These are phyloP conservation scores for Fragaria vesca DNA, from an alignment of 306 rosid genomes.

Conservation along the genomic window DNA sequence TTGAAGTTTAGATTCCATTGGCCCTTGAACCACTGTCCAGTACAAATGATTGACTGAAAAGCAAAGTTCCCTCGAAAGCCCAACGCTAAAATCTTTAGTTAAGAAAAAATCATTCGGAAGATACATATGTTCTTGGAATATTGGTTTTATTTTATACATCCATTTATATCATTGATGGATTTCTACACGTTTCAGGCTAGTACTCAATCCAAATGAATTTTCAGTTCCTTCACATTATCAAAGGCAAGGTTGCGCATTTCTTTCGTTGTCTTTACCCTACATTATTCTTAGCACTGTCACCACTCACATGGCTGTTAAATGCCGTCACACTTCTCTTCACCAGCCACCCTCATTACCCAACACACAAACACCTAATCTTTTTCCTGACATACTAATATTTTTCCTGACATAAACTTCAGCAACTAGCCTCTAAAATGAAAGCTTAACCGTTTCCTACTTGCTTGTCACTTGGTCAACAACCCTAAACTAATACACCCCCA, in stretches of 20 bases:
- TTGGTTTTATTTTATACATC: background rate
- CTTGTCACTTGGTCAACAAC: background rate
- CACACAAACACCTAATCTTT: background rate
- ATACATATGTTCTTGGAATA: background rate
- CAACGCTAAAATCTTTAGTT: background rate
- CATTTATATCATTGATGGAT: background rate
- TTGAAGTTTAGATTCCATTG: background rate
- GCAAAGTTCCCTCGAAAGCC: background rate
- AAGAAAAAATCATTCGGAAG: background rate
- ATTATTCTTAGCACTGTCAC: background rate
- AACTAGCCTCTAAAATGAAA: background rate
- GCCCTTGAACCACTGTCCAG: background rate
- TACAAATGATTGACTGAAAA: background rate
- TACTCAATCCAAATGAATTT: background rate
- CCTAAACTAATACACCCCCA: background rate
- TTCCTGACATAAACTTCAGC: background rate
- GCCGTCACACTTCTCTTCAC: background rate
- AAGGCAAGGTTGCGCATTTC: background rate
- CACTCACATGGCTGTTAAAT: background rate
- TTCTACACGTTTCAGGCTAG: background rate
- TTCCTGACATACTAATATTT: background rate
- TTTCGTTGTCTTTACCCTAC: background rate
- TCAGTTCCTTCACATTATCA: background rate
- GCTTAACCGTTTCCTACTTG: background rate
- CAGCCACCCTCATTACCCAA: background rate